These are phyloP conservation scores for Ganoderma boninense DNA, from an alignment of 1,284 basidiomycete species.

Conservation along the genomic window DNA sequence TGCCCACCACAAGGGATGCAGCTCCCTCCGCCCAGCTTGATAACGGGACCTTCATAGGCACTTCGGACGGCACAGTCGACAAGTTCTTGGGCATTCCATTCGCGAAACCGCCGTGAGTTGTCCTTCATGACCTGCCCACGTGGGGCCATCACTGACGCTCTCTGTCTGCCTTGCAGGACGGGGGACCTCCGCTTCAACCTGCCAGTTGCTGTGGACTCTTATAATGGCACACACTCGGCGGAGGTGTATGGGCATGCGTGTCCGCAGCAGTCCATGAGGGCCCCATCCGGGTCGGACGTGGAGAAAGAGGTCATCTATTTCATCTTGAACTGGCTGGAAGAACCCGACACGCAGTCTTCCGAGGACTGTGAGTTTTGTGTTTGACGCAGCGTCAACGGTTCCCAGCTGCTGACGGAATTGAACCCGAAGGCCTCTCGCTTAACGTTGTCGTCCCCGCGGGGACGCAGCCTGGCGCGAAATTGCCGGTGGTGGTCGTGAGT, in stretches of 20 bases:
- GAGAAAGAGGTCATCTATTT: conserved; percentile 45
- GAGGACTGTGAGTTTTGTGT: conserved; percentile 55
- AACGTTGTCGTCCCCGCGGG: conserved; percentile 30
- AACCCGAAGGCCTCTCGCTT: conserved; percentile 17
- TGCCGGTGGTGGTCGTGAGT: conserved; percentile 26
- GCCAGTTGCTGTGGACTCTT: conserved; percentile 43
- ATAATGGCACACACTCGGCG: conserved; percentile 41
- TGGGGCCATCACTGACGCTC: background rate
- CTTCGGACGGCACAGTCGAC: conserved; percentile 28
- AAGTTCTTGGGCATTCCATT: conserved; percentile 40
- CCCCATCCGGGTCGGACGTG: conserved; percentile 43
- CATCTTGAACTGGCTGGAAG: conserved; percentile 46
- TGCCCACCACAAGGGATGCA: too few relatives aligned
- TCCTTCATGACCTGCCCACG: background rate
- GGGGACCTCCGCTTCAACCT: conserved; percentile 44
- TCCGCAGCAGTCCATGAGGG: conserved; percentile 42
- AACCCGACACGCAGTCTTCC: conserved; percentile 38
- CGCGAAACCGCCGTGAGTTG: conserved; percentile 38
- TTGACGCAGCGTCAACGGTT: background rate
- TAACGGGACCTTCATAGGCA: conserved; percentile 35
- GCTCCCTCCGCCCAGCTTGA: conserved; percentile 34
- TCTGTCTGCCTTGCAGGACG: conserved; percentile 11
- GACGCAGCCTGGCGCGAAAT: conserved; percentile 24
- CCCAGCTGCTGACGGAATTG: conserved; percentile 1
- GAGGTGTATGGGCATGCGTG: conserved; percentile 45